These are phyloP conservation scores for Lycium ferocissimum DNA, from an alignment of 257 asterid species.

Conservation along the genomic window DNA sequence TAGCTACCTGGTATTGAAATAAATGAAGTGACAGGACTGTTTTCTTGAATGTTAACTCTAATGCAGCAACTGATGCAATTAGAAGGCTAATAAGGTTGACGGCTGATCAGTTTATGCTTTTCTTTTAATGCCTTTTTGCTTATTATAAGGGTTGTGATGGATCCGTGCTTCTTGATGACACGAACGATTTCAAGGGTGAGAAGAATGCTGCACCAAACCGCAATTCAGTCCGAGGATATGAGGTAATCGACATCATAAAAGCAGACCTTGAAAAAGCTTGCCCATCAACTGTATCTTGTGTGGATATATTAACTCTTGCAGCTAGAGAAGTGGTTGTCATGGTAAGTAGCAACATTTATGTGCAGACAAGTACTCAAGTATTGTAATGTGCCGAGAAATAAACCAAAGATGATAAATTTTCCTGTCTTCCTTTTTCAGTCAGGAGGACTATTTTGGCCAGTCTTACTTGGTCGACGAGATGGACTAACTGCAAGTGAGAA, in stretches of 20 bases:
- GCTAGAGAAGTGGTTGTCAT: constrained; percentile 72
- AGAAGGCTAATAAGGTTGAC: background rate
- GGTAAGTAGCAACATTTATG: constrained; percentile 40
- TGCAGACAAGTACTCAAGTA: background rate
- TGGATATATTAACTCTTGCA: constrained; percentile 54
- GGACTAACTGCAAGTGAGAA: constrained; percentile 55
- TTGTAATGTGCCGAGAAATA: background rate
- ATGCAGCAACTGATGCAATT: background rate
- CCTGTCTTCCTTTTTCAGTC: constrained; percentile 42
- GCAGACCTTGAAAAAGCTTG: constrained; percentile 65
- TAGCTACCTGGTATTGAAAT: background rate
- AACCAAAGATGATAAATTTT: background rate
- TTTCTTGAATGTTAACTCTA: background rate
- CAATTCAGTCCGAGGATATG: constrained; percentile 70
- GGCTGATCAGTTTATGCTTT: background rate
- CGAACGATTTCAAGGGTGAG: constrained; percentile 64
- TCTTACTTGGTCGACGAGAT: constrained; percentile 51
- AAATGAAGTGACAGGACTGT: background rate
- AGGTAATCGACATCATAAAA: constrained; percentile 66
- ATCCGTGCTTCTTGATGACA: constrained; percentile 77
- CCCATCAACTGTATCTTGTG: constrained; percentile 59
- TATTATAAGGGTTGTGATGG: constrained; percentile 76
- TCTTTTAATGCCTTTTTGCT: background rate
- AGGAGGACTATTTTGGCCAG: constrained; percentile 60
- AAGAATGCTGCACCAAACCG: constrained; percentile 71